A percentile compares a stretch with the other conserved stretches of the same genome.
Conservation (phyloP, 768 basidiomycete species). For the Termitomyces sp. region DNA sequence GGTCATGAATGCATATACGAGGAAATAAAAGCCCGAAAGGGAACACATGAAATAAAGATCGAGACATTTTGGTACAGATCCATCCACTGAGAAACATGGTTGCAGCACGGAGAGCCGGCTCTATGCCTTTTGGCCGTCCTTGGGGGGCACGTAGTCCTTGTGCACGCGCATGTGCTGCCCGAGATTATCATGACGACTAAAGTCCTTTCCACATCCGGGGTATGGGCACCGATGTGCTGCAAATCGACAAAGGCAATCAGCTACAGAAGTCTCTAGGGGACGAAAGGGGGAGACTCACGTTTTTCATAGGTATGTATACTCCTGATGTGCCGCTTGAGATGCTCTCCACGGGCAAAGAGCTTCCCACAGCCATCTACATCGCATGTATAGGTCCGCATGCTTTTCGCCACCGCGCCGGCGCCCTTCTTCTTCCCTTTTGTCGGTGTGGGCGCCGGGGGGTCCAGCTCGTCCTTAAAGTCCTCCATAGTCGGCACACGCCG, state of each 20-base stretch:
- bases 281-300: slow-evolving; percentile 51
- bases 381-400: slow-evolving; percentile 58
- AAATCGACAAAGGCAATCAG: slow-evolving; percentile 8
- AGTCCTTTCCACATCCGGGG: slow-evolving; percentile 79
- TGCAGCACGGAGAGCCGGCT: neutral
- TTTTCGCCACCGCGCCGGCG: slow-evolving; percentile 11
- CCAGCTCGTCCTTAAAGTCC: slow-evolving; percentile 17
- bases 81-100: slow-evolving; percentile 2
- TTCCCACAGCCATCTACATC: slow-evolving; percentile 72
- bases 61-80: slow-evolving; percentile 6
- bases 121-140: slow-evolving; percentile 16
- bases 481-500: slow-evolving; percentile 45
- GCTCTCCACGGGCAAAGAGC: slow-evolving; percentile 76
- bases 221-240: slow-evolving; percentile 80
- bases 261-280: neutral
- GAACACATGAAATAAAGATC: neutral
- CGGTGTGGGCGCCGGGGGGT: slow-evolving; percentile 3
- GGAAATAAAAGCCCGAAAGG: no score
- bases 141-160: slow-evolving; percentile 43
- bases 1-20: neutral
- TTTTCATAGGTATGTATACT: slow-evolving; percentile 84
- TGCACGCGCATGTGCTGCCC: slow-evolving; percentile 88
- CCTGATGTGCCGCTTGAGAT: slow-evolving; percentile 78
- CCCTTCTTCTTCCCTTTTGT: slow-evolving; percentile 19
- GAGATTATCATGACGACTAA: slow-evolving; percentile 86